Evolutionary conservation across 176 grass and related monocot genomes (phyloP).

Genomic region (Cocos nucifera): DNA sequence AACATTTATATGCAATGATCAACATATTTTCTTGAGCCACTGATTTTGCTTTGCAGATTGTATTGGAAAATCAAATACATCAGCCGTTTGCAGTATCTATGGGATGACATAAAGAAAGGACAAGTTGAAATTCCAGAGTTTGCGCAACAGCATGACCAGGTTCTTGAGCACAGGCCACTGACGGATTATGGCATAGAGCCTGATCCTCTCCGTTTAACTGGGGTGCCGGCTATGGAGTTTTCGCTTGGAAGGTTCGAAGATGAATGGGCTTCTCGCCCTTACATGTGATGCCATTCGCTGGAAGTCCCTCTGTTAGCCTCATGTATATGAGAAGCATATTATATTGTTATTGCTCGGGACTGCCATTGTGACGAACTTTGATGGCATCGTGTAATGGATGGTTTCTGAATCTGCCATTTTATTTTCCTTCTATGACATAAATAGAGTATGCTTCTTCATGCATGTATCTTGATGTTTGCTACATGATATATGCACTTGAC

Average conservation of each 20-base stretch:
- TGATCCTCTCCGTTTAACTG: conserved; percentile 63
- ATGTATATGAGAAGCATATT: too few relatives aligned
- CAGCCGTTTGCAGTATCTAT: conserved; percentile 78
- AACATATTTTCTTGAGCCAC: too few relatives aligned
- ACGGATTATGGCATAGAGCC: conserved; percentile 98
- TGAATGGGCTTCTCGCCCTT: conserved; percentile 53
- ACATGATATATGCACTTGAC: too few relatives aligned
- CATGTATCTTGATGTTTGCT: too few relatives aligned
- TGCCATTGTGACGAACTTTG: too few relatives aligned
- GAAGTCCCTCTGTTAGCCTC: too few relatives aligned
- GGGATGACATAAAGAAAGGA: conserved; percentile 68
- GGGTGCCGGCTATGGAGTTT: conserved; percentile 53
- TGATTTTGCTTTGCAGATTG: conserved; percentile 30
- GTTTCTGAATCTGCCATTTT: too few relatives aligned
- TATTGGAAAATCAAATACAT: conserved; percentile 99
- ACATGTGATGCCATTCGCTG: conserved; percentile 31
- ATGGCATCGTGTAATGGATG: too few relatives aligned
- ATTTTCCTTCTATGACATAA: too few relatives aligned
- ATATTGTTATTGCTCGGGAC: too few relatives aligned
- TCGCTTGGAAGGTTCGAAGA: conserved; percentile 59
- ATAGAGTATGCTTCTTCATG: too few relatives aligned
- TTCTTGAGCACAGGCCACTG: conserved; percentile 89
- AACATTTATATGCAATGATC: too few relatives aligned
- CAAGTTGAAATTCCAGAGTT: conserved; percentile 92
- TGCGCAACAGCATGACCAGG: conserved; percentile 53